phyloP scores from a whole-genome alignment of 1,284 basidiomycete genomes.

The Porogramme epimiltina region DNA sequence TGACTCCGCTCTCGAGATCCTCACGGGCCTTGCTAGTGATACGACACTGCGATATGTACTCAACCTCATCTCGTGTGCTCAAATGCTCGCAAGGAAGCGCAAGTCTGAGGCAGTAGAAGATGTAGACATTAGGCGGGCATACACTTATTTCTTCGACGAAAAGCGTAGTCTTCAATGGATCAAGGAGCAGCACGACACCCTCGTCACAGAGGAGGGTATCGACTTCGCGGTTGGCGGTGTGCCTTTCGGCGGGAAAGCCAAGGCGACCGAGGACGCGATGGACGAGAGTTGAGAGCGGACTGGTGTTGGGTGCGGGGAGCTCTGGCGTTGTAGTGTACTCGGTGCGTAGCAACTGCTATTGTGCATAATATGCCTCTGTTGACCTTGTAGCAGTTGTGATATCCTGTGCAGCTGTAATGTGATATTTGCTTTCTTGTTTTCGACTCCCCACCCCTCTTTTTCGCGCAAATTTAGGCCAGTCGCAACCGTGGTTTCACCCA shows the following conservation, averaged over 20 bases:
- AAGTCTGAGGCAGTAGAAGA: conserved; percentile 80
- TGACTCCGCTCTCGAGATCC: conserved; percentile 72
- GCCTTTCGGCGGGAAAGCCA: conserved; percentile 15
- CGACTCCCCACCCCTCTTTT: too few species aligned
- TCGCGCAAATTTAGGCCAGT: too few species aligned
- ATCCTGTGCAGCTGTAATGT: conserved; percentile 4
- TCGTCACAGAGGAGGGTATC: conserved; percentile 70
- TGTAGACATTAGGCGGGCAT: conserved; percentile 83
- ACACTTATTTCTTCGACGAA: conserved; percentile 94
- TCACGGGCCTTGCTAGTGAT: conserved; percentile 84
- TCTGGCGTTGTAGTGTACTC: conserved; percentile 18
- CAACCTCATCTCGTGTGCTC: conserved; percentile 90
- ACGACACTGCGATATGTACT: conserved; percentile 90
- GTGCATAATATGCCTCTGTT: too few species aligned
- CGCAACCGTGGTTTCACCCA: too few species aligned
- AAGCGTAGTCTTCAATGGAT: conserved; percentile 94
- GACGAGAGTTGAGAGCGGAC: conserved; percentile 31
- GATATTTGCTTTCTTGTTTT: conserved; percentile 5
- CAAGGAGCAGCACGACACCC: conserved; percentile 79
- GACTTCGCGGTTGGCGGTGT: conserved; percentile 26
- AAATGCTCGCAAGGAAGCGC: conserved; percentile 81
- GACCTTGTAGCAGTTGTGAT: conserved; percentile 6
- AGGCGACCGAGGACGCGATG: conserved; percentile 29
- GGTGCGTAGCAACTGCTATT: conserved; percentile 13
- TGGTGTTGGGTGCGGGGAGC: background rate